Evolutionary conservation across 495 filamentous ascomycete genomes (phyloP).

Genomic region (Daldinia childiae): DNA sequence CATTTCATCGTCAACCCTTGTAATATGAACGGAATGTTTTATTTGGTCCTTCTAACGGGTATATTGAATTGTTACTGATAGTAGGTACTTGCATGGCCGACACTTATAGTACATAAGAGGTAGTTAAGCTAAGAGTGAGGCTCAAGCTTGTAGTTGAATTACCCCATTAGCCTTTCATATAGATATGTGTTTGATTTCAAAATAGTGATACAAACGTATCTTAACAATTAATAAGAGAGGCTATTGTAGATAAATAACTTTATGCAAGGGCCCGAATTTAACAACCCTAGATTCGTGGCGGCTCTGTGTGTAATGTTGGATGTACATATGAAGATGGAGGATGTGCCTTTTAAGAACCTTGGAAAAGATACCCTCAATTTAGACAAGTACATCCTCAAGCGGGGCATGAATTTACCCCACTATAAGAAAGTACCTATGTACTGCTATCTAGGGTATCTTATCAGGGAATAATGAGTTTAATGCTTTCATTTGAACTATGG

Average conservation of each 20-base stretch:
- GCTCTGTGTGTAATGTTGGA: not conserved
- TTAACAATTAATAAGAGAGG: not conserved
- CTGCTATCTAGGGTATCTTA: not conserved
- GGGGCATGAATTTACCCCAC: not conserved
- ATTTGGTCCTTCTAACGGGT: not conserved
- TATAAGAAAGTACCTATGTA: not conserved
- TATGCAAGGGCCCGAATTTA: slow-evolving; percentile 16
- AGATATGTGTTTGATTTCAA: not conserved
- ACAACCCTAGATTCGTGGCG: slow-evolving; percentile 1
- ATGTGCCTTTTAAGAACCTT: too few species aligned
- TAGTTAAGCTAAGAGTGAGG: not conserved
- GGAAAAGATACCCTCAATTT: too few species aligned
- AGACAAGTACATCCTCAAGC: not conserved
- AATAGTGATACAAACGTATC: not conserved
- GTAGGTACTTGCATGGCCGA: not conserved
- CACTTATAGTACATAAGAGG: not conserved
- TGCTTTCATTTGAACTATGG: not conserved
- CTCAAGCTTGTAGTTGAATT: not conserved
- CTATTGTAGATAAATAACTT: not conserved
- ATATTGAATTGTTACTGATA: not conserved
- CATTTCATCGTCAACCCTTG: not conserved
- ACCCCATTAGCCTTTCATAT: not conserved
- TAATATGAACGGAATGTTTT: not conserved
- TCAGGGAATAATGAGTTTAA: not conserved
- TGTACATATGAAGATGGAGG: not conserved